phyloP scores from a whole-genome alignment of 1,284 basidiomycete species.

The Athelia sp. region DNA sequence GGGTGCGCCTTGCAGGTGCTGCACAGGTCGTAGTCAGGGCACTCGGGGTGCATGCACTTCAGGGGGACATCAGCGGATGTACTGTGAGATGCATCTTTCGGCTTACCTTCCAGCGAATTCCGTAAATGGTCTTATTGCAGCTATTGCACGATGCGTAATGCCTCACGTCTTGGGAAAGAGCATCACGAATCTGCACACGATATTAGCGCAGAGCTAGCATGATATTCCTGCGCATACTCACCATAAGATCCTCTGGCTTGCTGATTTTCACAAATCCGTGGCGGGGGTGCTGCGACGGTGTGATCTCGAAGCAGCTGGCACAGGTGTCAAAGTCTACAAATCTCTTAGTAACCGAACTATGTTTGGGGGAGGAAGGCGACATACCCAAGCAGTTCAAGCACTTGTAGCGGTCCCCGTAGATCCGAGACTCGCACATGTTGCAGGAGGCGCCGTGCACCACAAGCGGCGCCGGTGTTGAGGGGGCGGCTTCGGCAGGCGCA shows the following conservation, averaged over 20 bases:
- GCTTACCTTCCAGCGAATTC: conserved; percentile 51
- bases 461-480: conserved; percentile 10
- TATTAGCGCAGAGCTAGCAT: conserved; percentile 1
- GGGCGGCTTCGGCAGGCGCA: not conserved
- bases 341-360: not conserved
- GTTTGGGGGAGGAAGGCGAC: not conserved
- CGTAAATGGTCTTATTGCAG: conserved; percentile 54
- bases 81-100: too few species aligned
- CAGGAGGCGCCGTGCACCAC: conserved; percentile 59
- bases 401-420: conserved; percentile 69
- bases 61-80: too few species aligned
- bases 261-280: conserved; percentile 74
- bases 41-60: conserved; percentile 78
- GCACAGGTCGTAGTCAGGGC: conserved; percentile 86
- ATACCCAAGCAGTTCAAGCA: conserved; percentile 57
- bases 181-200: conserved; percentile 19
- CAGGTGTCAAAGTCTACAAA: conserved; percentile 69
- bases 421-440: conserved; percentile 70
- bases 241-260: conserved; percentile 26
- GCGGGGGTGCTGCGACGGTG: conserved; percentile 65
- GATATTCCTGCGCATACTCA: conserved; percentile 34
- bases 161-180: conserved; percentile 9
- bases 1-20: conserved; percentile 77
- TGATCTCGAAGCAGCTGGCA: conserved; percentile 64
- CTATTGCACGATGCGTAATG: conserved; percentile 54